Evolutionary conservation across 139 green algal genomes (phyloP).

Genomic region (Ulvella scutata): DNA sequence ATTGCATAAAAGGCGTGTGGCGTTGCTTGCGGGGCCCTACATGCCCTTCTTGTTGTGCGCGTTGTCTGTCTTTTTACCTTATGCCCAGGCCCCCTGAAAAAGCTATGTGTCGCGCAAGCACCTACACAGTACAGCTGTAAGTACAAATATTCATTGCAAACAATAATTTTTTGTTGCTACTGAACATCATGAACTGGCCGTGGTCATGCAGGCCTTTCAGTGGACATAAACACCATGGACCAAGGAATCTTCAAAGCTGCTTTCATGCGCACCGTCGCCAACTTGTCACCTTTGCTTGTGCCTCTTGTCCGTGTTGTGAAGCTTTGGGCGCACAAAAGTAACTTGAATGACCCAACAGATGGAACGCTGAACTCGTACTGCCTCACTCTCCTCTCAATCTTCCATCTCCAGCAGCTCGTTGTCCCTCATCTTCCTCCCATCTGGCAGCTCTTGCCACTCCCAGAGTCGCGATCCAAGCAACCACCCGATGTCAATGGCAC

Average conservation of each 20-base stretch:
- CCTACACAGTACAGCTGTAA: neutral
- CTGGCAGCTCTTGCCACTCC: neutral
- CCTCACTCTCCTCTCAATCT: neutral
- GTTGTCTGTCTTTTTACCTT: too few relatives aligned
- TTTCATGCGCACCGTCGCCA: neutral
- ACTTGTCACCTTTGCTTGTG: neutral
- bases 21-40: too few relatives aligned
- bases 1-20: too few relatives aligned
- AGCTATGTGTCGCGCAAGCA: neutral
- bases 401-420: neutral
- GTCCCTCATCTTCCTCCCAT: neutral
- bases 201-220: neutral
- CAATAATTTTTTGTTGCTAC: neutral
- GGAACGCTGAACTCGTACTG: neutral
- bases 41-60: too few relatives aligned
- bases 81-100: too few relatives aligned
- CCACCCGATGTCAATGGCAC: neutral
- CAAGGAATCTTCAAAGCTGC: neutral
- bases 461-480: neutral
- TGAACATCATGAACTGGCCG: neutral
- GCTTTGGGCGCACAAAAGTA: neutral
- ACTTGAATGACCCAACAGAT: neutral
- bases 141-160: neutral
- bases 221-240: neutral
- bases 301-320: neutral